Evolutionary conservation across 2,329 filamentous ascomycete genomes (phyloP).

Genomic region (Aschersonia sp.): DNA sequence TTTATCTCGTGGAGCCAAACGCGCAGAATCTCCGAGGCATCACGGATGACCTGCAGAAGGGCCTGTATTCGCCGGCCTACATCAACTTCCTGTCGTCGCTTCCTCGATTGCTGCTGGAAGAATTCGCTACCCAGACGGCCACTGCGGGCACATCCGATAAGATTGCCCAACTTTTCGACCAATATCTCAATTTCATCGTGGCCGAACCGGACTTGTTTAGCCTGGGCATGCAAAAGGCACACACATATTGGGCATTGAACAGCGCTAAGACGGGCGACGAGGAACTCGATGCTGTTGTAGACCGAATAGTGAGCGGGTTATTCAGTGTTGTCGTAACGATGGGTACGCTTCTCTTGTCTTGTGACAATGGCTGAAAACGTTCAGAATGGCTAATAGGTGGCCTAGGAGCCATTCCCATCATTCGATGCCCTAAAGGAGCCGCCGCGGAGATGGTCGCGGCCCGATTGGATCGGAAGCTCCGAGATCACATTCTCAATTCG

Average conservation of each 20-base stretch:
- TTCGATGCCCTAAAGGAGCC: slow-evolving; percentile 82
- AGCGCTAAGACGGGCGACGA: slow-evolving; percentile 84
- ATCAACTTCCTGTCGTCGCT: slow-evolving; percentile 95
- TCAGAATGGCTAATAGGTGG: background rate
- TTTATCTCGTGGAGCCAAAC: slow-evolving; percentile 91
- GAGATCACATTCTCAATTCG: slow-evolving; percentile 92
- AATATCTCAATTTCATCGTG: slow-evolving; percentile 95
- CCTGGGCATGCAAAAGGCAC: slow-evolving; percentile 75
- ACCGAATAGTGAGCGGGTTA: slow-evolving; percentile 87
- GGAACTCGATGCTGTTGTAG: slow-evolving; percentile 73
- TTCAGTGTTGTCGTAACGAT: slow-evolving; percentile 98
- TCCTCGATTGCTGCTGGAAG: slow-evolving; percentile 77
- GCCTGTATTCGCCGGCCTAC: slow-evolving; percentile 84
- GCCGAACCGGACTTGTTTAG: slow-evolving; percentile 93
- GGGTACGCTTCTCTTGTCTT: slow-evolving; percentile 38
- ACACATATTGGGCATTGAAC: slow-evolving; percentile 93
- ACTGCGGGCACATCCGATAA: slow-evolving; percentile 72
- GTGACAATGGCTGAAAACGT: background rate
- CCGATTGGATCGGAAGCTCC: slow-evolving; percentile 86
- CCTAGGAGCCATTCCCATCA: slow-evolving; percentile 78
- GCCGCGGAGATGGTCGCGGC: slow-evolving; percentile 89
- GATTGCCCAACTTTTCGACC: slow-evolving; percentile 86
- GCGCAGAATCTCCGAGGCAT: slow-evolving; percentile 67
- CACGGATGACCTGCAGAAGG: slow-evolving; percentile 71
- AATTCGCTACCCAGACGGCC: slow-evolving; percentile 83